These are phyloP conservation scores for Phytopythium ostracodes DNA, from an alignment of 352 stramenopile genomes.

Conservation along the genomic window DNA sequence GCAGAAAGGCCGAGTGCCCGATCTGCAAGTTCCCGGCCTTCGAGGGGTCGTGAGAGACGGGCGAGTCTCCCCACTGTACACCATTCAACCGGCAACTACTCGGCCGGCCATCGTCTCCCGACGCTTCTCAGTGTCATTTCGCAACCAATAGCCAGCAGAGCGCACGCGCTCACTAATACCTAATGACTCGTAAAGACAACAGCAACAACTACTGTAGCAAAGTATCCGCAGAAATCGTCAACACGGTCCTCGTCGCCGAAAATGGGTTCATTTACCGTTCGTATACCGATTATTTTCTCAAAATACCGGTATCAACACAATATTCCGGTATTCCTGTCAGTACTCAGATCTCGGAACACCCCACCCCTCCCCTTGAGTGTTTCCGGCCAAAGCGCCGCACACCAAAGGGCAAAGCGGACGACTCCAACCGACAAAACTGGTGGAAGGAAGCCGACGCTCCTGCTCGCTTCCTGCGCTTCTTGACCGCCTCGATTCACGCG, in stretches of 20 bases:
- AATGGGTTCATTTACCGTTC: background rate
- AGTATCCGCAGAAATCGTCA: too few relatives aligned
- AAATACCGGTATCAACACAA: background rate
- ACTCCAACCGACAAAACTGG: background rate
- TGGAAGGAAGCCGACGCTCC: background rate
- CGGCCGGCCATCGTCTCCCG: too few relatives aligned
- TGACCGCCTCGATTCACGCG: background rate
- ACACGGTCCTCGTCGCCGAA: background rate
- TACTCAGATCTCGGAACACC: background rate
- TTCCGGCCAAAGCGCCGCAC: background rate
- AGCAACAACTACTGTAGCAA: too few relatives aligned
- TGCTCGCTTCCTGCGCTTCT: background rate
- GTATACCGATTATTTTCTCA: background rate
- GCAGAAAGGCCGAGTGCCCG: slow-evolving; percentile 61
- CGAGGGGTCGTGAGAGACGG: slow-evolving; percentile 18
- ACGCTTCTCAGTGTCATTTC: too few relatives aligned
- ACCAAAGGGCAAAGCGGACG: background rate
- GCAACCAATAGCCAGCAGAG: too few relatives aligned
- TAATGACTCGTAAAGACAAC: too few relatives aligned
- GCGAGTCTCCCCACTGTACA: too few relatives aligned
- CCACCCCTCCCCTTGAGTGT: background rate
- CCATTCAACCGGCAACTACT: too few relatives aligned
- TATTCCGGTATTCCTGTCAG: slow-evolving; percentile 3
- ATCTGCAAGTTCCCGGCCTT: slow-evolving; percentile 79
- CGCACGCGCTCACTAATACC: background rate